Percentiles rank a stretch among this genome's conserved stretches.
These are phyloP conservation scores for Xylariomycetidae sp. DNA, from an alignment of 2,329 filamentous ascomycete species.

Conservation along the genomic window DNA sequence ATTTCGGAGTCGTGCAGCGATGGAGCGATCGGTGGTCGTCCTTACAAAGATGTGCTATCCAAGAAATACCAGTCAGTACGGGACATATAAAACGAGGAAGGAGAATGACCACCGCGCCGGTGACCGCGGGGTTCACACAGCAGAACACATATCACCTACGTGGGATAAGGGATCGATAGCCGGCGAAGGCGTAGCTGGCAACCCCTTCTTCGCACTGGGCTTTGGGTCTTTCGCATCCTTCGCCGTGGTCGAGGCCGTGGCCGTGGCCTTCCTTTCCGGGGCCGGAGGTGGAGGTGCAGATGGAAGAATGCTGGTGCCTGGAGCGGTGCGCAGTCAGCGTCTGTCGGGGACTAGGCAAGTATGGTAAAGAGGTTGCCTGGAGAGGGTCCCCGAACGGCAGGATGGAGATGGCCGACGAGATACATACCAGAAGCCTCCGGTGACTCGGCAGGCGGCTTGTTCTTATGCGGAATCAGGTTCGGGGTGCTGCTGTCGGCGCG, in stretches of 20 bases:
- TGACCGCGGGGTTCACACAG: too few relatives aligned
- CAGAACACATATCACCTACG: slow-evolving; percentile 36
- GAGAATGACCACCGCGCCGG: too few relatives aligned
- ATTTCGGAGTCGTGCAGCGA: slow-evolving; percentile 43
- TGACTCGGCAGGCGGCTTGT: too few relatives aligned
- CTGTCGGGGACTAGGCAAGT: too few relatives aligned
- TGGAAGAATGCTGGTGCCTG: slow-evolving; percentile 22
- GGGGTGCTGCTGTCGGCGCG: too few relatives aligned
- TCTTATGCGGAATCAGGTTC: too few relatives aligned
- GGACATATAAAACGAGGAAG: too few relatives aligned
- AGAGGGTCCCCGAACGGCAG: too few relatives aligned
- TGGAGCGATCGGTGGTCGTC: slow-evolving; percentile 28
- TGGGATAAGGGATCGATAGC: slow-evolving; percentile 63
- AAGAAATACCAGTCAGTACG: slow-evolving; percentile 2
- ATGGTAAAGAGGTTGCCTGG: too few relatives aligned
- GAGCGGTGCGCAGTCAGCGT: slow-evolving; percentile 6
- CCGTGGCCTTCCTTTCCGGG: slow-evolving; percentile 16
- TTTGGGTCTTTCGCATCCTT: slow-evolving; percentile 14
- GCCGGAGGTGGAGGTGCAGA: slow-evolving; percentile 9
- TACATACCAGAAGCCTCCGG: too few relatives aligned
- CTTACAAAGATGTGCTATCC: slow-evolving; percentile 40
- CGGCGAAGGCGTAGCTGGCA: slow-evolving; percentile 23
- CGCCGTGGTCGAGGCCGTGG: slow-evolving; percentile 17
- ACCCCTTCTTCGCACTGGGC: slow-evolving; percentile 12
- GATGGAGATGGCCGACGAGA: too few relatives aligned